Base-by-base conservation (phyloP, 306 rosid species). In the Spatholobus suberectus region DNA sequence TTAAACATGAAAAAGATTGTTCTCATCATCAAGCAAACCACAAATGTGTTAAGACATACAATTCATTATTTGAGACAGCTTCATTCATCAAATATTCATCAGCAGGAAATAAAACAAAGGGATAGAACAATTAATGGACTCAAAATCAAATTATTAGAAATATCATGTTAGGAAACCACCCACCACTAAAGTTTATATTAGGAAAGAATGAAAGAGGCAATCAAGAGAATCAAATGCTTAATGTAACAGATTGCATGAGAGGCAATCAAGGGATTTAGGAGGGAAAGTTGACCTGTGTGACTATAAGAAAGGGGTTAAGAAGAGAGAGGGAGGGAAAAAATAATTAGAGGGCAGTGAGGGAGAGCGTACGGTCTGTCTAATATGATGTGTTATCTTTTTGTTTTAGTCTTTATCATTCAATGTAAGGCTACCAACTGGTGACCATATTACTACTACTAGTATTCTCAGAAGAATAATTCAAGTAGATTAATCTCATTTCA, bases 91-190 rank as follows among this genome's bases (percentile, higher is more conserved):
- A 66, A 75, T 14, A 78, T 29, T 47, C 54, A 85, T 38, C 57
- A 69, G 23, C 57, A 9, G 5, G 35, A 73, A 82, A 57, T 58
- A 44, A 81, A 72, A 81, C 20, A 29, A 80, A 76, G 63, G 43
- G 8, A 70, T 41, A 13, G 26, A 61, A 38, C 66, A 81, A 44
- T 51, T 14, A 40, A 75, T 38, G 14, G 26, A 80, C 75, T 18
- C 32, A 47, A 15, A 29, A 61, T 27, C 27, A 55, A 27, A 20
- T 8, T 13, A 37, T 27, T 55, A 37, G 47, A 84, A 65, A 72
- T 10, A 73, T 29, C 49, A 52, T 57, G 26, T 18, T 52, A 21
- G 27, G 61, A 55, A 21, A 55, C 15, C 14, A 55, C 63, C n/a
- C 1, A 55, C 8, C 32, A 20, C 32, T 55, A 7, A n/a, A 55